Evolutionary conservation across 2,329 filamentous ascomycete genomes (phyloP).

Genomic region (Aureobasidium sp.): DNA sequence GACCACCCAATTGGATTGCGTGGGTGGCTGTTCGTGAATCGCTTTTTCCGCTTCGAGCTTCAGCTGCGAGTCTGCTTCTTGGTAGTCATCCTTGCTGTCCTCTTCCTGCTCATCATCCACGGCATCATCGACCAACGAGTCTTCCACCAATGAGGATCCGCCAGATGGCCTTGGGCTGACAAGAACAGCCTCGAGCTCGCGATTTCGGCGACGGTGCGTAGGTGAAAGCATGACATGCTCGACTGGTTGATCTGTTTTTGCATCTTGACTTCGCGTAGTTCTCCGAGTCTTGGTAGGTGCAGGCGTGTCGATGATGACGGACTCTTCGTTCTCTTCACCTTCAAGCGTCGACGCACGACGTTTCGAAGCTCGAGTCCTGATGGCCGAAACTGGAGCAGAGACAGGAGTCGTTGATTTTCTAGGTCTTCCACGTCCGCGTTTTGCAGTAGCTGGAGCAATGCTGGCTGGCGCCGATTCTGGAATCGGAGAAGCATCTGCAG

Average conservation of each 20-base stretch:
- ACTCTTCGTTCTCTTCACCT: conserved; percentile 10
- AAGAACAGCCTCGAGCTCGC: conserved; percentile 1
- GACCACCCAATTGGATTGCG: conserved; percentile 43
- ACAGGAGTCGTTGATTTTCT: conserved; percentile 21
- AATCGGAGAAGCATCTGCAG: background rate
- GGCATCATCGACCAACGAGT: background rate
- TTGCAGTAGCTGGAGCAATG: conserved; percentile 13
- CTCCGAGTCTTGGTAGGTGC: conserved; percentile 23
- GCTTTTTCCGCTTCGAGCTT: conserved; percentile 9
- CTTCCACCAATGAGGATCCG: background rate
- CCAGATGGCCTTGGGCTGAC: background rate
- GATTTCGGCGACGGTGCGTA: background rate
- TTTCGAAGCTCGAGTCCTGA: conserved; percentile 20
- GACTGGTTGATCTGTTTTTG: conserved; percentile 3
- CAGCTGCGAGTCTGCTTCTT: conserved; percentile 14
- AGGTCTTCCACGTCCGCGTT: conserved; percentile 24
- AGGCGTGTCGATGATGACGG: conserved; percentile 19
- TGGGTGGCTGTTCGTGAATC: conserved; percentile 25
- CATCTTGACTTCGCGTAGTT: conserved; percentile 19
- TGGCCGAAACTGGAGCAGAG: conserved; percentile 9
- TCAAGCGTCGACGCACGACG: conserved; percentile 23
- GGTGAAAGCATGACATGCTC: conserved; percentile 4
- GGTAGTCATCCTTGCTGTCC: background rate
- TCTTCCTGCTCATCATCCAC: background rate
- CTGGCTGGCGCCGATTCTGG: conserved; percentile 6